phyloP scores from a whole-genome alignment of 1,284 basidiomycete species.

The Xanthoconium separans region DNA sequence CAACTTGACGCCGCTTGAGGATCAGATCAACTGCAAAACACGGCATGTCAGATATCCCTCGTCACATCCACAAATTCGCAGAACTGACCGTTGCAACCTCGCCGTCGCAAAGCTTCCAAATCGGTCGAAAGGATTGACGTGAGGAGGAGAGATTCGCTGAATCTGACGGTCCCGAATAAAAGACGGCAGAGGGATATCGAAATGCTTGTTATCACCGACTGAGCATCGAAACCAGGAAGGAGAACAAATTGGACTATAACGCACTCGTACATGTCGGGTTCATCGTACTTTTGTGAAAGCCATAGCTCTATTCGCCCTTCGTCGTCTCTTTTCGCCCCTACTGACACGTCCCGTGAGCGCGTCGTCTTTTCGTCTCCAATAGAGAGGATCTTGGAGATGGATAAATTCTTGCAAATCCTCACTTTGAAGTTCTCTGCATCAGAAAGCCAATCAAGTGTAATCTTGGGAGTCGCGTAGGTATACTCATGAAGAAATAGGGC shows the following conservation, averaged over 20 bases:
- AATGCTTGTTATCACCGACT: neutral
- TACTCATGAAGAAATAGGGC: neutral
- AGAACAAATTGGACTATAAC: slow-evolving; percentile 29
- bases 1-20: slow-evolving; percentile 15
- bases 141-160: slow-evolving; percentile 83
- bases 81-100: slow-evolving; percentile 78
- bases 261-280: slow-evolving; percentile 90
- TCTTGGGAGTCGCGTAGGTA: neutral
- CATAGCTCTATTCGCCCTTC: slow-evolving; percentile 57
- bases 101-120: slow-evolving; percentile 76
- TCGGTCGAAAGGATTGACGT: slow-evolving; percentile 94
- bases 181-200: slow-evolving; percentile 60
- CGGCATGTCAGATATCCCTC: neutral
- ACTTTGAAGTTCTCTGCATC: neutral
- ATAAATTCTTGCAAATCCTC: neutral
- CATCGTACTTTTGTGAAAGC: slow-evolving; percentile 64
- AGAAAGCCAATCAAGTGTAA: neutral
- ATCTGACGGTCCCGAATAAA: slow-evolving; percentile 72
- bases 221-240: neutral
- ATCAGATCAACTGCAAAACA: neutral
- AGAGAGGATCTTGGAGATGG: neutral
- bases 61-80: neutral
- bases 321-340: neutral
- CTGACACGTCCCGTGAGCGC: neutral
- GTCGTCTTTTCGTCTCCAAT: neutral